Evolutionary conservation across 805 yeast genomes (phyloP), one percentile per base, ranked within the genome.

Genomic region (Ogataea nonfermentans): DNA sequence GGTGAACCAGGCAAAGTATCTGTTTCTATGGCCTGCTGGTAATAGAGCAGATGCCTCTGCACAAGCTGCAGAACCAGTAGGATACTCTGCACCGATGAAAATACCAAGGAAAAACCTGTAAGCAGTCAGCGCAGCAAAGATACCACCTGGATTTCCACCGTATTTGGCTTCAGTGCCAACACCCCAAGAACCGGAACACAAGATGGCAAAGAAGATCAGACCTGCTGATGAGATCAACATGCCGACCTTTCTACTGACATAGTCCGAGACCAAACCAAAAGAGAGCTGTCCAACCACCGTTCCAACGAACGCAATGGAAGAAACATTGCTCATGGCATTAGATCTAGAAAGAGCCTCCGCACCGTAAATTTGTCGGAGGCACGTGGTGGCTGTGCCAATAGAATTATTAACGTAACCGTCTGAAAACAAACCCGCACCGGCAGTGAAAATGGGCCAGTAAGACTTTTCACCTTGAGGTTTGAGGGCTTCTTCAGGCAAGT

Each of bases 11-110:
- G 81, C 75, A 57, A 90, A 89, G 71, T 84, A 89, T 61, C 96
- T 74, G 67, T 90, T 88, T 69, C 97, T 82, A 44, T 74, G 73
- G 42, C 95, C 95, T n/a, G 78, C 72, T 12, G 90, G 85, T 52
- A 89, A 67, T 46, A 77, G 66, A 41, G 84, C 80, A 32, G 95
- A 79, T 27, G 95, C 93, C 63, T 90, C 97, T 20, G 96, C 89
- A 51, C 95, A 87, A 25, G 95, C 95, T 13, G 90, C 91, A 7
- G 95, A 83, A 31, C 96, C 90, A 10, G 95, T 83, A 32, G 96
- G 96, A 59, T 90, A 90, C 65, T 90, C 98, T 35, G 95, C 90
- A 53, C 98, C 98, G 52, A 91, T 85, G 54, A 90, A 95, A 48
- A 87, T 70, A 65, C 98, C 98, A 36, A 90, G 67, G 64, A 90